Evolutionary conservation across 2,329 filamentous ascomycete species (phyloP).

Genomic region (Aspergillus flavus): DNA sequence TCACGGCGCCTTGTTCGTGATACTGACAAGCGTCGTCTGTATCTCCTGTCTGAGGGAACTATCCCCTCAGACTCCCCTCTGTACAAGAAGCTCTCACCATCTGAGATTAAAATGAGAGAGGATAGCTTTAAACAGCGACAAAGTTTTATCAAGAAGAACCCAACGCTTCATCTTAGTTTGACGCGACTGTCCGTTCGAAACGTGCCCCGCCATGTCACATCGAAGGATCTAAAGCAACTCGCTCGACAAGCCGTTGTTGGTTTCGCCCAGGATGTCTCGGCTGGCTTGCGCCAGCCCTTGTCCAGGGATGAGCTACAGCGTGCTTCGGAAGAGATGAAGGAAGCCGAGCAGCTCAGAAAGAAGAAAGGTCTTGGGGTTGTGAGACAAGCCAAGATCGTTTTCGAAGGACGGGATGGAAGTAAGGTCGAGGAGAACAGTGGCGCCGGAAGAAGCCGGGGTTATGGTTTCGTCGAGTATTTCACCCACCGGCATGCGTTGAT

Average conservation of each 20-base stretch:
- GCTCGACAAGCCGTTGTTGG: constrained; percentile 91
- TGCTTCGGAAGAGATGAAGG: constrained; percentile 76
- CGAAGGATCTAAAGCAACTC: constrained; percentile 87
- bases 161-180: constrained; percentile 82
- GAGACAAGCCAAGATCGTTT: constrained; percentile 91
- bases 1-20: constrained; percentile 67
- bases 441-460: constrained; percentile 83
- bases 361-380: constrained; percentile 84
- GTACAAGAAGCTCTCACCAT: constrained; percentile 72
- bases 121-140: constrained; percentile 85
- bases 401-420: constrained; percentile 80
- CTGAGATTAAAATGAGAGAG: constrained; percentile 86
- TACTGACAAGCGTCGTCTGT: constrained; percentile 87
- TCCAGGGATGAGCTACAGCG: constrained; percentile 87
- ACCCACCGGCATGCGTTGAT: constrained; percentile 93
- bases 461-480: constrained; percentile 96
- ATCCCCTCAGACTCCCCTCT: constrained; percentile 77
- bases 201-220: constrained; percentile 77
- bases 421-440: constrained; percentile 79
- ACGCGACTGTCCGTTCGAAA: constrained; percentile 92
- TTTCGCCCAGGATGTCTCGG: constrained; percentile 87
- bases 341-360: constrained; percentile 78
- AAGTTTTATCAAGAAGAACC: constrained; percentile 87
- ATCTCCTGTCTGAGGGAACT: constrained; percentile 82
- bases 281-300: constrained; percentile 71